Evolutionary conservation across 768 basidiomycete species (phyloP).

Genomic region (Lactarius pseudohatsudake): DNA sequence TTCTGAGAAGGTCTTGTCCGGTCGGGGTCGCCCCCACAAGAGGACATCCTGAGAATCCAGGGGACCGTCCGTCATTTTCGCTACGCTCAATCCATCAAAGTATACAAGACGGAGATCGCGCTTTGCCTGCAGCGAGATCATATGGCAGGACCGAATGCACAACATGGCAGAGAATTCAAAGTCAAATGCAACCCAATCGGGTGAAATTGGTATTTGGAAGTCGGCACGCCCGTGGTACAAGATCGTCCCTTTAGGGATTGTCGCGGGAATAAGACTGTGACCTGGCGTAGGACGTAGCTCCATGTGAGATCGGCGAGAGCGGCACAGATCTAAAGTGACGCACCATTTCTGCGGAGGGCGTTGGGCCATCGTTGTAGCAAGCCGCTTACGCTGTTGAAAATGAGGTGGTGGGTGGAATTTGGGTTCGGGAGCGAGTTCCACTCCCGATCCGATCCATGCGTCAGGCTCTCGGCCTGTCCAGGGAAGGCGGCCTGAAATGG

Average conservation of each 20-base stretch:
- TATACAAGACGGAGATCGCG: slow-evolving; percentile 26
- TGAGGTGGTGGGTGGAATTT: slow-evolving; percentile 37
- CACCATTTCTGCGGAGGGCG: slow-evolving; percentile 32
- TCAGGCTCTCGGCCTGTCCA: not conserved
- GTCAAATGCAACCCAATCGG: slow-evolving; percentile 29
- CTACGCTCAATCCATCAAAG: slow-evolving; percentile 26
- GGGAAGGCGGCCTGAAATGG: slow-evolving; percentile 25
- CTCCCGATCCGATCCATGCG: not conserved
- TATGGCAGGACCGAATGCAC: not conserved
- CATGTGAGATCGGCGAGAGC: not conserved
- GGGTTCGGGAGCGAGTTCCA: slow-evolving; percentile 31
- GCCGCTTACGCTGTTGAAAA: slow-evolving; percentile 39
- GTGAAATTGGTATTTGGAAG: slow-evolving; percentile 7
- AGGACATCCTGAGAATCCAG: slow-evolving; percentile 42
- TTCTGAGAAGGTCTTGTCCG: slow-evolving; percentile 32
- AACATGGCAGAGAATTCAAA: slow-evolving; percentile 22
- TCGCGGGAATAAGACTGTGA: slow-evolving; percentile 23
- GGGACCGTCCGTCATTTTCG: slow-evolving; percentile 33
- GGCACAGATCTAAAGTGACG: not conserved
- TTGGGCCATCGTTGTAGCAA: slow-evolving; percentile 44
- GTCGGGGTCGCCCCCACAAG: slow-evolving; percentile 33
- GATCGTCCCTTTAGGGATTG: slow-evolving; percentile 24
- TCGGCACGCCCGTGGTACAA: slow-evolving; percentile 26
- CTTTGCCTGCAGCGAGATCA: slow-evolving; percentile 17
- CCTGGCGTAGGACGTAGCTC: not conserved